A percentile compares a stretch with the other conserved stretches of the same genome.
These are phyloP conservation scores for Fraxinus baroniana DNA, from an alignment of 305 asterid species.

Conservation along the genomic window DNA sequence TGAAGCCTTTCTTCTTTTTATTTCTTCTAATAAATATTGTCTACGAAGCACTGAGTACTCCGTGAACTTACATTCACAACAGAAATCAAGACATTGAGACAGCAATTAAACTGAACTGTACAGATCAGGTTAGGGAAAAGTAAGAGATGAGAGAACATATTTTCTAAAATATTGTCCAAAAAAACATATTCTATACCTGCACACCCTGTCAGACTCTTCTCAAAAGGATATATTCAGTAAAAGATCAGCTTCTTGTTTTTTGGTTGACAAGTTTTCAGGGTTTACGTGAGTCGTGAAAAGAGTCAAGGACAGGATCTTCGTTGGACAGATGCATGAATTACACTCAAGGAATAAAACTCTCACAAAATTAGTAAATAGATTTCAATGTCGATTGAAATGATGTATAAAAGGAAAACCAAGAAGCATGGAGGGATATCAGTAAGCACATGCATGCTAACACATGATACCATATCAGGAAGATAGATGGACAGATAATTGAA, in stretches of 20 bases:
- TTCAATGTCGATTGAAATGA: not conserved
- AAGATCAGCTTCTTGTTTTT: not conserved
- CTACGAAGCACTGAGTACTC: not conserved
- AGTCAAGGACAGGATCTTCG: not conserved
- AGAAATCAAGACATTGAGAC: not conserved
- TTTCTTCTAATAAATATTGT: not conserved
- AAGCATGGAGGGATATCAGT: not conserved
- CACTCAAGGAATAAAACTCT: not conserved
- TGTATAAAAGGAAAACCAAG: not conserved
- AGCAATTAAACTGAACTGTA: not conserved
- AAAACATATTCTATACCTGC: not conserved
- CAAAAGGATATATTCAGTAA: not conserved
- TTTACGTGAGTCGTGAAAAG: not conserved
- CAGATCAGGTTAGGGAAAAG: not conserved
- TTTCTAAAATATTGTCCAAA: not conserved
- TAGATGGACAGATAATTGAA: not conserved
- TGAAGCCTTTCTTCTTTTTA: not conserved
- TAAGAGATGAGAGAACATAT: not conserved
- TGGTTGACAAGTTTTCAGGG: not conserved
- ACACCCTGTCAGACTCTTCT: not conserved
- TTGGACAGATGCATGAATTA: not conserved
- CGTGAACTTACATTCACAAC: not conserved
- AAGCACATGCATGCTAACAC: not conserved
- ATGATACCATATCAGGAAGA: not conserved
- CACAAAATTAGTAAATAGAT: not conserved